Conservation (phyloP, 2,329 filamentous ascomycete genomes). For the Diaporthe caulivora region DNA sequence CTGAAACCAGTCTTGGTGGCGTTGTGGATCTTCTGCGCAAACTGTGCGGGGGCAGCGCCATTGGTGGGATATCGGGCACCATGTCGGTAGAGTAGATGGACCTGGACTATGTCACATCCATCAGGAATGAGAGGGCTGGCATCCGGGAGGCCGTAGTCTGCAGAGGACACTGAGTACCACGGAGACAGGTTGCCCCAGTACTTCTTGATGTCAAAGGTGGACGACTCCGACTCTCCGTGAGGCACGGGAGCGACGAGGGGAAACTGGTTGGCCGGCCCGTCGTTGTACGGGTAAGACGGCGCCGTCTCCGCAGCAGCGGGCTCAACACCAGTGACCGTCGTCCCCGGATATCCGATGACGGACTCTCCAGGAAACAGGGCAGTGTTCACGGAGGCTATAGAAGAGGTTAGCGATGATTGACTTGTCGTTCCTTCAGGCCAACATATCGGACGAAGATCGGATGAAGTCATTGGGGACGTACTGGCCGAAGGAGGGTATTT, state of each 20-base stretch:
- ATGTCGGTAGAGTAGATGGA: slow-evolving; percentile 51
- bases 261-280: slow-evolving; percentile 46
- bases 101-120: slow-evolving; percentile 48
- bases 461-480: slow-evolving; percentile 33
- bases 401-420: neutral
- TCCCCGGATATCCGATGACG: slow-evolving; percentile 46
- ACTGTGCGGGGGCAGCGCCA: slow-evolving; percentile 46
- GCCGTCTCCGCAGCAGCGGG: slow-evolving; percentile 48
- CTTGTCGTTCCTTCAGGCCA: neutral
- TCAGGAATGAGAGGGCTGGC: slow-evolving; percentile 47
- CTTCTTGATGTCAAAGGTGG: slow-evolving; percentile 48
- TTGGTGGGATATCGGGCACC: slow-evolving; percentile 50
- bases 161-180: slow-evolving; percentile 50
- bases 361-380: slow-evolving; percentile 48
- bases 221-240: slow-evolving; percentile 42
- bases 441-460: neutral
- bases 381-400: slow-evolving; percentile 46
- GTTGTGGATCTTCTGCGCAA: slow-evolving; percentile 50
- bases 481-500: slow-evolving; percentile 42
- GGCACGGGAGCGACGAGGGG: slow-evolving; percentile 47
- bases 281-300: slow-evolving; percentile 46
- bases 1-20: slow-evolving; percentile 50
- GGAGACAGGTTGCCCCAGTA: slow-evolving; percentile 51
- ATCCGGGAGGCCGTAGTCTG: slow-evolving; percentile 48
- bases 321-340: slow-evolving; percentile 47